Evolutionary conservation across 805 yeast genomes (phyloP), one percentile per base, ranked within the genome.

Genomic region (Sporopachydermia lactativora): DNA sequence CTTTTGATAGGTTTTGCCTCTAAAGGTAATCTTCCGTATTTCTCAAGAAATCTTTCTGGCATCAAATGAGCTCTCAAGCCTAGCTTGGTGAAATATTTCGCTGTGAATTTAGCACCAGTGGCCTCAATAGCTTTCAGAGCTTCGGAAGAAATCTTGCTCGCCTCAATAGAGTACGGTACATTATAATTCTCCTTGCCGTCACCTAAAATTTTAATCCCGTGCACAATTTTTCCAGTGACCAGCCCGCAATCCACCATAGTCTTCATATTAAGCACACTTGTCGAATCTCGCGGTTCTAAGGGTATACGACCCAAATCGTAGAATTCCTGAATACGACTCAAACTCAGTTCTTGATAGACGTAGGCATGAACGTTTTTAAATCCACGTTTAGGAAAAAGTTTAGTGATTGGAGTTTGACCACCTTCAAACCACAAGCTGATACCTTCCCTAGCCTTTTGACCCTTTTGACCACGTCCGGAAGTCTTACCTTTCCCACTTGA

Each of bases 341-440:
- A 65, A 53, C 82, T 81, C 47, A 92, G 53, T 50, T 73, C 75
- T 39, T 65, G 62, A 49, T 73, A 62, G 11, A 68, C 69, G 44
- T 61, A 61, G 39, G 70, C 70, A 51, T 71, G 75, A 17, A 70
- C 73, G 57, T 84, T 74, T 51, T 72, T 75, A 65, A 86, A 86
- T 5, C 97, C 97, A 45, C 79, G 66, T 57, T 89, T 89, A 49
- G 96, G 95, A 61, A 84, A 77, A 49, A 81, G 64, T 60, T 81
- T 73, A 59, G 76, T 75, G 55, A 80, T 75, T 17, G 96, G 97
- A 2, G 97, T 92, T 59, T 92, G 98, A 58, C 98, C 97, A 75
- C 98, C 98, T 67, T 92, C 98, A 57, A 89, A 85, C 89, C 94
- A 84, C 44, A 81, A 74, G 42, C 86, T 89, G 19, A 89, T 89